Base-by-base conservation (phyloP, 1,139 yeast genomes). In the Yamadazyma jaroonii region DNA sequence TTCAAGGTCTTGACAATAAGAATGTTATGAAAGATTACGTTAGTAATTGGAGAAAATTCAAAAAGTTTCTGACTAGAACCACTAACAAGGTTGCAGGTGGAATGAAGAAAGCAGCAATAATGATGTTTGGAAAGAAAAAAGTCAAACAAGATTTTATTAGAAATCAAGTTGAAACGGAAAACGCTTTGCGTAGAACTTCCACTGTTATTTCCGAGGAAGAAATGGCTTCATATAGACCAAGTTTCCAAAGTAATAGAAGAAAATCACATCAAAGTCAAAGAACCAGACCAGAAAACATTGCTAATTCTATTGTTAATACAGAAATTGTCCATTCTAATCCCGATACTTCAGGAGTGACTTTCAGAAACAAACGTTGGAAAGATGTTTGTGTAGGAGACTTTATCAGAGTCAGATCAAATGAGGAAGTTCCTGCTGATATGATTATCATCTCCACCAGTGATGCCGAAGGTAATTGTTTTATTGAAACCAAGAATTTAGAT, bases 391-490 rank as follows among this genome's bases (percentile, higher is more conserved):
- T 90, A 22, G 98, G 98, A 44, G 97, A 90, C 54, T 74, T 89
- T 48, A 79, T 92, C 33, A 77, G 96, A 50, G 74, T 92, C 14
- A 78, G 87, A 50, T 83, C 84, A 44, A 84, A 92, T 57, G 97
- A 90, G 58, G 95, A 88, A 61, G 80, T 92, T 21, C 98, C 98
- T 2, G 97, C 97, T 8, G 98, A 92, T 65, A 61, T 90, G 26
- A 73, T 88, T 12, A 65, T 90, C 23, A 56, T 92, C 31, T 78
- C 96, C 2, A 81, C 96, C 0, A 84, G 95, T 0, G 97, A 90
- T 56, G 59, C 74, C 1, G 97, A 92, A 56, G 96, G 96, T 30
- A 89, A 84, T 32, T 90, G 97, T 62, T 90, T 83, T 54, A 81
- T 90, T 30, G 97, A 92, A 61, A 92, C 98, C 1, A 90, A 89